Evolutionary conservation across 169 alveolate genomes (phyloP).

Genomic region (Eimeria praecox): DNA sequence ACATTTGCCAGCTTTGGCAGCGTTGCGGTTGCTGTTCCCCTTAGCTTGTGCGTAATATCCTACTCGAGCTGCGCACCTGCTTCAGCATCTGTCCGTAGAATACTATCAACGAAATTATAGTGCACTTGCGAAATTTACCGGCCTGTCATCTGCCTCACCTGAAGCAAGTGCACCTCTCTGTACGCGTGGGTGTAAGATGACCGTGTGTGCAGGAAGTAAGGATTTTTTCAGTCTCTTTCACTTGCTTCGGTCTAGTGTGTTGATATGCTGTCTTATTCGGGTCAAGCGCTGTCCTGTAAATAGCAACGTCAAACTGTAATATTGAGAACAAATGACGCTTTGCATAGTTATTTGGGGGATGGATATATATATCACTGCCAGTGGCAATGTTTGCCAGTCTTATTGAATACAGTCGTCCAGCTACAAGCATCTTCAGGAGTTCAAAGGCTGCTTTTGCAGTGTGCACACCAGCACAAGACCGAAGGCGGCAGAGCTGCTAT

Average conservation of each 20-base stretch:
- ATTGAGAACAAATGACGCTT: neutral
- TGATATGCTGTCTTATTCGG: neutral
- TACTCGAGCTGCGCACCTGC: neutral
- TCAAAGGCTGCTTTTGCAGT: neutral
- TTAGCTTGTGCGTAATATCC: neutral
- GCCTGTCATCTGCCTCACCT: neutral
- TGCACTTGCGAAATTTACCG: neutral
- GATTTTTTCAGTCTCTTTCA: neutral
- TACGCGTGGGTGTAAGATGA: neutral
- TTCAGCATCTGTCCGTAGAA: neutral
- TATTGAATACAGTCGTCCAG: neutral
- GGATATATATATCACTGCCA: neutral
- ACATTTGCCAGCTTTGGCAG: neutral
- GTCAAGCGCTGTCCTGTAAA: neutral
- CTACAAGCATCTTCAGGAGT: neutral
- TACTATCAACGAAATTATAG: neutral
- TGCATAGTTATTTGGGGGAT: no score
- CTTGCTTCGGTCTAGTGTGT: neutral
- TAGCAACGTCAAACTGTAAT: neutral
- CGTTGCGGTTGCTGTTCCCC: neutral
- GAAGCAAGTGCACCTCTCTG: neutral
- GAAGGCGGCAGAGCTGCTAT: neutral
- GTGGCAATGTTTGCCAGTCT: neutral
- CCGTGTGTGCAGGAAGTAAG: conserved; percentile 1
- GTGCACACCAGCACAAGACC: neutral